Conservation (phyloP, 2,329 filamentous ascomycete species). For the Cadophora sp. region DNA sequence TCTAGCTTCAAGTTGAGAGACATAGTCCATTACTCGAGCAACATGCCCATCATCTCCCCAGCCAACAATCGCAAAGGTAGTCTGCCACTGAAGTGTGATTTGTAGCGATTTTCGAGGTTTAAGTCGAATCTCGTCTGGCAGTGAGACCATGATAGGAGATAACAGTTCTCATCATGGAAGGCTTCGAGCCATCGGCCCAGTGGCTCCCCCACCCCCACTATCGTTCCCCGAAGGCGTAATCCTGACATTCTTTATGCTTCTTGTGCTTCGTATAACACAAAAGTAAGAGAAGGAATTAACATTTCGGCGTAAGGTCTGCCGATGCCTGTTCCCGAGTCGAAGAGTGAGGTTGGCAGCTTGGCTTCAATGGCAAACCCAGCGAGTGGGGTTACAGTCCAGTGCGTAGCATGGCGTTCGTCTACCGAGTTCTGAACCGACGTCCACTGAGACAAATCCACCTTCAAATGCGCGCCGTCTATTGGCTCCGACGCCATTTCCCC, state of each 20-base stretch:
- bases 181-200: background rate
- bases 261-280: background rate
- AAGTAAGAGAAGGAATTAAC: background rate
- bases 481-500: constrained; percentile 24
- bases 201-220: background rate
- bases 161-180: background rate
- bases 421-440: constrained; percentile 28
- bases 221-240: constrained; percentile 1
- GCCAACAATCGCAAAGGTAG: no score
- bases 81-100: no score
- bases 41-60: no score
- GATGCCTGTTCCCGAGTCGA: background rate
- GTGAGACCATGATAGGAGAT: background rate
- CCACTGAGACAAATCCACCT: constrained; percentile 14
- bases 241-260: background rate
- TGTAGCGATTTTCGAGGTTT: no score
- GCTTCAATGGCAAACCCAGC: no score
- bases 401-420: background rate
- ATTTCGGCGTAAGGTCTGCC: constrained; percentile 2
- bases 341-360: background rate
- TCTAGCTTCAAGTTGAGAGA: no score
- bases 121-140: no score
- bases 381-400: no score
- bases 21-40: no score
- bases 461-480: background rate